phyloP scores from a whole-genome alignment of 768 basidiomycete species.

The Tephrocybe sp. region DNA sequence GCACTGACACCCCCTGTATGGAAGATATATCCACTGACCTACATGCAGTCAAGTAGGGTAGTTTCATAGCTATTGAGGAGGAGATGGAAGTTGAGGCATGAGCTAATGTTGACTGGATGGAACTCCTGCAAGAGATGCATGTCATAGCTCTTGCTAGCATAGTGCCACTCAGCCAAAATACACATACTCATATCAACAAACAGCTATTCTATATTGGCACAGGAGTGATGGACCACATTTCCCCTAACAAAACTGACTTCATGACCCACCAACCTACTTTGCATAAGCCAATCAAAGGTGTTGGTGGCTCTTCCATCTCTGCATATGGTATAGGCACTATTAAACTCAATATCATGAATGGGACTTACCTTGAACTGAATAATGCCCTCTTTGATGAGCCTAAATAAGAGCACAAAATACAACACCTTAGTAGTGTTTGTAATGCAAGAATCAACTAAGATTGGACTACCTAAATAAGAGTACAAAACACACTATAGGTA shows the following conservation, averaged over 20 bases:
- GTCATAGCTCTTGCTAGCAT: not conserved
- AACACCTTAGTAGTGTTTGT: no score
- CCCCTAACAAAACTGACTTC: conserved; percentile 25
- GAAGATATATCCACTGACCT: no score
- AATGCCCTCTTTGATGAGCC: conserved; percentile 22
- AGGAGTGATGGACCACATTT: conserved; percentile 23
- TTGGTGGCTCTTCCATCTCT: no score
- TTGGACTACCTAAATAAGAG: no score
- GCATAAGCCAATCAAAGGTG: conserved; percentile 10
- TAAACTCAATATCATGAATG: not conserved
- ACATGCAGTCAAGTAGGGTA: no score
- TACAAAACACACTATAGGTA: no score
- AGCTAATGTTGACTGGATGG: not conserved
- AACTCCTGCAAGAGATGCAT: not conserved
- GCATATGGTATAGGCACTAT: conserved; percentile 27
- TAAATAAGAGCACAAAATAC: no score
- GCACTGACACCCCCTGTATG: no score
- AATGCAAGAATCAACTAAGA: no score
- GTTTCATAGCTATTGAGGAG: no score
- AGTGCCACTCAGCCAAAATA: not conserved
- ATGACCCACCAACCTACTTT: conserved; percentile 18
- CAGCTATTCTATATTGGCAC: conserved; percentile 26
- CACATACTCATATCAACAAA: not conserved
- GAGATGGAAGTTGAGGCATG: no score
- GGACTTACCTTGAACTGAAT: conserved; percentile 12